Base-by-base conservation (phyloP, 2,329 filamentous ascomycete genomes). In the Aureobasidium mangrovei region DNA sequence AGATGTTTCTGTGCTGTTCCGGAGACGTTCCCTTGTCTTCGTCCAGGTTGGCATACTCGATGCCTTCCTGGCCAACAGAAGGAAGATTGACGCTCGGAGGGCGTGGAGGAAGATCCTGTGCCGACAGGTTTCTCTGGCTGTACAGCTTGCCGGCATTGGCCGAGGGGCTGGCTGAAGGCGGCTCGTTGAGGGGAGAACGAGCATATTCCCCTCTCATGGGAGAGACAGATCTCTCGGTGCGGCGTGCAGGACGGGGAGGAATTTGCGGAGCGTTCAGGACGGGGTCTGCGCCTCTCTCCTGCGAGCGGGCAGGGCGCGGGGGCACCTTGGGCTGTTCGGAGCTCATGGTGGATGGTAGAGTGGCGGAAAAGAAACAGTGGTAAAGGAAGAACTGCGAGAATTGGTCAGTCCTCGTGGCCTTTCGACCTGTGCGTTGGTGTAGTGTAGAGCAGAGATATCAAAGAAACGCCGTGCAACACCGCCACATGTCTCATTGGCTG, bases 31-130 rank as follows among this genome's bases (percentile, higher is more conserved):
- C 62, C 56, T 62, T 65, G 55, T 64, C 68, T 58, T 65, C 78
- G 47, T 68, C 64, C 48, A 82, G 73, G 63, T 81, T 85, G 51
- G 82, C 88, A 71, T 96, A 96, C 72, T 96, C 91, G 61, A 78
- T 82, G 59, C 91, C 91, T 72, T 96, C 91, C 67, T 96, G 84
- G 56, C 91, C 91, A 54, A 95, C 78, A 1, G 86, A 86, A 12
- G 91, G 91, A 66, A 96, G 79, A 33, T 81, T 80, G 55, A 95
- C 88, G 65, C 88, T 94, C 46, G 82, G 80, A 35, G 86, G 82
- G 48, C 88, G 85, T 33, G 86, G 82, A 48, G 88, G 85, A 29
- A 76, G 67, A 59, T 77, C 70, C 32, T 69, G 68, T 18, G 62
- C 62, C 46, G 65, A 67, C 36, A 69, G 67, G 51, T 64, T 65